Evolutionary conservation across 768 basidiomycete genomes (phyloP), one percentile per base, ranked within the genome.

Genomic region (Boletales sp.): DNA sequence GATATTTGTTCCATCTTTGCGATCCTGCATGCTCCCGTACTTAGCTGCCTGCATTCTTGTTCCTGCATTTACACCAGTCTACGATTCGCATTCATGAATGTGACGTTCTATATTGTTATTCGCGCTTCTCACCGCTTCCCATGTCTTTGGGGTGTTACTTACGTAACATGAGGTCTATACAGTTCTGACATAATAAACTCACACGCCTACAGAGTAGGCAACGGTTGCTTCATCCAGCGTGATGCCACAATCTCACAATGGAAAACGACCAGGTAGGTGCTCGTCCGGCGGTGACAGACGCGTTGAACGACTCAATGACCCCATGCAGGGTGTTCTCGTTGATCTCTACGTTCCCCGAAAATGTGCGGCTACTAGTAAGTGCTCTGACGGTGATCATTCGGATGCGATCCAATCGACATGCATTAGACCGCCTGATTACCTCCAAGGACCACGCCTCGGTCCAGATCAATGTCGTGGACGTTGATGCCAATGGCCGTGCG

Each of bases 291-390:
- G 1, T 4, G 8, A 15, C 10, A 10, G 19, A 46, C 36, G 13
- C 2, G 18, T 21, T 30, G n/a, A 17, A 29, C 8, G 8, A 32
- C 53, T 53, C 43, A 60, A 43, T 34, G 42, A 27, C 46, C 15
- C 5, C 45, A 39, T 35, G 34, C 50, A 97, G 91, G 95, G 97
- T 76, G 80, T 90, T 70, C 94, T 99, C 72, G 97, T 99, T 69
- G 97, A 98, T 81, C 94, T 99, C 75, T 99, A 99, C 79, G 94
- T 98, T 68, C 97, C 97, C 74, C 91, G 97, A 82, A 98, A 98
- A 75, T 98, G 97, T 73, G 84, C 93, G 69, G 94, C 94, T 47
- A 95, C 94, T 63, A 94, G 94, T 97, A 67, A 69, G 90, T 83
- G 51, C 52, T 52, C 31, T 35, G 30, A 32, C 15, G 29, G 13